A percentile compares a stretch with the other conserved stretches of the same genome.
Evolutionary conservation across 2,329 filamentous ascomycete species (phyloP).

Genomic region (Exophiala sp.): DNA sequence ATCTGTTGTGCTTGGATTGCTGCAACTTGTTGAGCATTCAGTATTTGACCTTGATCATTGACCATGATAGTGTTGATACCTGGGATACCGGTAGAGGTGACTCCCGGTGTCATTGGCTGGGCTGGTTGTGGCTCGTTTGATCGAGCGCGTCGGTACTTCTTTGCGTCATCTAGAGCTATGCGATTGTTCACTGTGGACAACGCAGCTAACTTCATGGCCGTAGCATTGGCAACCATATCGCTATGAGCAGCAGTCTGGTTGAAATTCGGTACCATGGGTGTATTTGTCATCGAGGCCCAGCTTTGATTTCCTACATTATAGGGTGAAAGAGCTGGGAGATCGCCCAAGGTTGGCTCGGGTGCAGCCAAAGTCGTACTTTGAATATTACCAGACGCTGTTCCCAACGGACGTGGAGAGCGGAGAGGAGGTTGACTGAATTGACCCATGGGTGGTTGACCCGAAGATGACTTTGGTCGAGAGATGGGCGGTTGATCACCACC

Average conservation of each 20-base stretch:
- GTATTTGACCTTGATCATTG: conserved; percentile 84
- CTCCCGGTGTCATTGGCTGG: conserved; percentile 63
- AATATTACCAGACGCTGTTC: conserved; percentile 62
- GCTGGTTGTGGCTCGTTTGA: conserved; percentile 68
- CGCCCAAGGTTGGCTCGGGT: conserved; percentile 63
- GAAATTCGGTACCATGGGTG: conserved; percentile 89
- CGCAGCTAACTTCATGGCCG: conserved; percentile 96
- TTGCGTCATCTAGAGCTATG: conserved; percentile 92
- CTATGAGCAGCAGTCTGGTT: conserved; percentile 67
- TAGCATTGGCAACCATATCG: conserved; percentile 98
- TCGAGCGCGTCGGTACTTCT: conserved; percentile 87
- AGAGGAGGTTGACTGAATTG: conserved; percentile 83
- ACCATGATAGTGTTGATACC: conserved; percentile 86
- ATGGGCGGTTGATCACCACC: conserved; percentile 47
- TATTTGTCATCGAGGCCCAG: conserved; percentile 99
- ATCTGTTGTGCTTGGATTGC: conserved; percentile 69
- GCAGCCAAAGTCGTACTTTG: conserved; percentile 80
- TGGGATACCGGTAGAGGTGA: conserved; percentile 61
- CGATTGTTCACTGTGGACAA: conserved; percentile 97
- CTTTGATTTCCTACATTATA: conserved; percentile 74
- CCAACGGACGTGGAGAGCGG: conserved; percentile 72
- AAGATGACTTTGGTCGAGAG: conserved; percentile 71
- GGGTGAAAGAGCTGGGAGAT: conserved; percentile 82
- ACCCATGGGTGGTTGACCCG: conserved; percentile 77
- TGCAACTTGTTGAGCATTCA: conserved; percentile 80